Base-by-base conservation (phyloP, 2,329 filamentous ascomycete species). In the Aspergillus awamori region DNA sequence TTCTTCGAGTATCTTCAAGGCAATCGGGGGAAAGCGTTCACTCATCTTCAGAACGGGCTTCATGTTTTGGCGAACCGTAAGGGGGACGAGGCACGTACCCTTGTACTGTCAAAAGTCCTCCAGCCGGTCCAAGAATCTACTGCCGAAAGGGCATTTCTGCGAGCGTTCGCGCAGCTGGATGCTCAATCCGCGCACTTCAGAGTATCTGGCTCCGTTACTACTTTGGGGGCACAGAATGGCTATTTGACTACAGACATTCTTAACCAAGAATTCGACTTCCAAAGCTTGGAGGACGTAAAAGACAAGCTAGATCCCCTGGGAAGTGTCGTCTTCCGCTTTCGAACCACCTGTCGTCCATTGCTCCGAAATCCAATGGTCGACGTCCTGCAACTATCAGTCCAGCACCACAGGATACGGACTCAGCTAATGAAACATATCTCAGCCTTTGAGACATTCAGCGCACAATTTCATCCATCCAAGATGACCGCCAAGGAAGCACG, bases 21-120 rank as follows among this genome's bases (percentile, higher is more conserved):
- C 17, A 53, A 52, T 11, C 59, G 59, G n/a, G 59, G 59, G 3
- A 43, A 57, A 4, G 62, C 62, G 2, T 54, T 59, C 26, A 10
- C n/a, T 8, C 62, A 64, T 48, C 53, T 64, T 4, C 47, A 45
- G 17, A 48, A 58, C 15, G 62, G 62, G 3, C 22, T 64, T 20
- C 49, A 41, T 4, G 24, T 64, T 8, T 20, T 64, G 24, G 30
- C 51, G 3, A 38, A 38, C 20, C 20, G 36, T 4, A 39, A 39
- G 17, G 51, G 51, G 1, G 33, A 53, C 8, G 39, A 51, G 5
- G 60, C 58, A 53, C 36, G 43, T 5, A 28, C 20, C 8, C 24
- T 43, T 38, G 24, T 28, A 2, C 22, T 30, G 20, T 22, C 20
- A 3, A 53, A 53, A 5, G 17, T 53, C 2, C 33, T 33, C 8